These are phyloP conservation scores for Fusarium duplospermum DNA, from an alignment of 2,329 filamentous ascomycete species.

Conservation along the genomic window DNA sequence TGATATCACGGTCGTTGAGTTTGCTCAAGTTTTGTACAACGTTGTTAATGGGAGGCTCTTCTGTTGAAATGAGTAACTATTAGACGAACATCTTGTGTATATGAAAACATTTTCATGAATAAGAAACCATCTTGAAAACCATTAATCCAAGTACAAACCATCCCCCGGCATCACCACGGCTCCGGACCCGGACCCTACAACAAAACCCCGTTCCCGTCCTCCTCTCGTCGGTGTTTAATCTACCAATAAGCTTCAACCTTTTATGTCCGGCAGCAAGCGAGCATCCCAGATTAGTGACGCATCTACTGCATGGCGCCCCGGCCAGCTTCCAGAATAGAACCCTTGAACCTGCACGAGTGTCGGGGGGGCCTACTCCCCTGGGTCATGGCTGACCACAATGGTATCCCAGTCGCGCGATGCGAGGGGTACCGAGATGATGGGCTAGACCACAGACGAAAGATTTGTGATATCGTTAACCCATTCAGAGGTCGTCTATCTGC, in stretches of 20 bases:
- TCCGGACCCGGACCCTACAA: constrained; percentile 5
- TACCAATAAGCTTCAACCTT: constrained; percentile 11
- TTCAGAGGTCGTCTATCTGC: background rate
- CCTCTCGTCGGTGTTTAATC: constrained; percentile 7
- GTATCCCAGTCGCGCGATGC: constrained; percentile 1
- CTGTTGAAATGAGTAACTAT: background rate
- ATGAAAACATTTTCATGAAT: background rate
- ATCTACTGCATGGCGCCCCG: background rate
- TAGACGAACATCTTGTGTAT: background rate
- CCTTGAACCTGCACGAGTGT: background rate
- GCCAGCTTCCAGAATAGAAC: background rate
- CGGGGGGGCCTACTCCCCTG: background rate
- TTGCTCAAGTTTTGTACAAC: background rate
- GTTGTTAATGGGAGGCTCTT: background rate
- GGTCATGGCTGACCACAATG: background rate
- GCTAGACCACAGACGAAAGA: background rate
- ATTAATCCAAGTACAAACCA: background rate
- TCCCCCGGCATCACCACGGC: background rate
- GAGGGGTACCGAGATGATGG: constrained; percentile 9
- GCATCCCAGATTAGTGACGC: constrained; percentile 2
- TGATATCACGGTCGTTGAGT: background rate
- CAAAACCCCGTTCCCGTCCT: constrained; percentile 16
- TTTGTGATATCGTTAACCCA: background rate
- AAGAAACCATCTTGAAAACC: background rate
- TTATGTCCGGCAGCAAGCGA: constrained; percentile 11